These are phyloP conservation scores for Phytophthora pistaciae DNA, from an alignment of 352 stramenopile genomes.

Conservation along the genomic window DNA sequence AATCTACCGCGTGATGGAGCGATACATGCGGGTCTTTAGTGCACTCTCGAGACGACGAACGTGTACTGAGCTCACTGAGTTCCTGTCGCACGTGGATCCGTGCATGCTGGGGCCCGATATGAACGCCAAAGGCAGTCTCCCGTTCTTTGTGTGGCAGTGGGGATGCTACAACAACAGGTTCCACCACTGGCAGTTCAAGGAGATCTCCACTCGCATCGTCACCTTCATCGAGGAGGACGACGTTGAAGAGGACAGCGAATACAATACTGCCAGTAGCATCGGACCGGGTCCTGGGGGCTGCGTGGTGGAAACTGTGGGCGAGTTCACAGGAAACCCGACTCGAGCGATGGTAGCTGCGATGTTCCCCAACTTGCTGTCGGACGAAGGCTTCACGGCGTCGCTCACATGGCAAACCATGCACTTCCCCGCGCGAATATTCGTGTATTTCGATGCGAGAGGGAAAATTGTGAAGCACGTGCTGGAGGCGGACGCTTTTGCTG, in stretches of 20 bases:
- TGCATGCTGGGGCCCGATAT: constrained; percentile 20
- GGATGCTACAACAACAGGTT: constrained; percentile 41
- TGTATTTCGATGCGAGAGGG: constrained; percentile 35
- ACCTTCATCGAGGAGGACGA: constrained; percentile 12
- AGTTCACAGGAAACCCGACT: constrained; percentile 23
- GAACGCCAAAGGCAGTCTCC: constrained; percentile 16
- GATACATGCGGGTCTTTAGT: constrained; percentile 29
- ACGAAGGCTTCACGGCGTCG: constrained; percentile 7
- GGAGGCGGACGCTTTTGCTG: constrained; percentile 37
- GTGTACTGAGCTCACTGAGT: constrained; percentile 13
- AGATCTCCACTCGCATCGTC: constrained; percentile 26
- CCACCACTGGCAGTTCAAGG: constrained; percentile 19
- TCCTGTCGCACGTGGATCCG: constrained; percentile 18
- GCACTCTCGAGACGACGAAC: constrained; percentile 8
- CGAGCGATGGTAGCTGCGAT: constrained; percentile 18
- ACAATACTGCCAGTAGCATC: background rate
- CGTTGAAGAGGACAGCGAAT: background rate
- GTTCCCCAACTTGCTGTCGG: constrained; percentile 14
- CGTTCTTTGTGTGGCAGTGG: constrained; percentile 1
- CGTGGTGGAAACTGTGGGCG: constrained; percentile 17
- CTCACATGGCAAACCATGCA: constrained; percentile 8
- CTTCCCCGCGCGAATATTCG: constrained; percentile 30
- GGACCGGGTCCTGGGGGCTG: constrained; percentile 7
- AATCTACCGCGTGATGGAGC: constrained; percentile 13
- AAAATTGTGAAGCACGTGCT: constrained; percentile 36